Percentiles rank a stretch among this genome's conserved stretches.
Conservation (phyloP, 305 asterid species). For the Vinca major region DNA sequence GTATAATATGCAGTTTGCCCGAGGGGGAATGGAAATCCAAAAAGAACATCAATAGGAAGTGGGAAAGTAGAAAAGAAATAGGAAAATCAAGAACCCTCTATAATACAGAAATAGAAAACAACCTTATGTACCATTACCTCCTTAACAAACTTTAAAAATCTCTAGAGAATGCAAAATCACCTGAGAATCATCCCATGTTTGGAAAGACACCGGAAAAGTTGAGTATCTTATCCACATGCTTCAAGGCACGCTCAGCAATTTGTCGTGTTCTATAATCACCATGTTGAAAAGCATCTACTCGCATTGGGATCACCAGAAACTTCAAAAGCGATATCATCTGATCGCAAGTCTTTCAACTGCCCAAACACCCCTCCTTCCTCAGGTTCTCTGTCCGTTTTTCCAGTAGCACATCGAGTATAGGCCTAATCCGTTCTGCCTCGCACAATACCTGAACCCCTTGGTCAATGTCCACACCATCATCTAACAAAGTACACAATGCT, state of each 20-base stretch:
- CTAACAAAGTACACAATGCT: conserved; percentile 70
- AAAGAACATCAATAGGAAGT: not conserved
- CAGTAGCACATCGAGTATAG: conserved; percentile 61
- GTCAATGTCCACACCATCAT: conserved; percentile 68
- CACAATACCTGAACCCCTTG: conserved; percentile 62
- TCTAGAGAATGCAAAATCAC: not conserved
- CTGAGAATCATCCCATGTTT: conserved; percentile 25
- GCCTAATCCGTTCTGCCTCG: conserved; percentile 62
- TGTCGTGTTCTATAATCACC: conserved; percentile 79
- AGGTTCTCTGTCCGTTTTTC: conserved; percentile 73
- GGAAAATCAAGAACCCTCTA: conserved; percentile 19
- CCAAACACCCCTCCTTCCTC: conserved; percentile 73
- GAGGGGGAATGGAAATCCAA: conserved; percentile 3
- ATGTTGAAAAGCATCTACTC: conserved; percentile 44
- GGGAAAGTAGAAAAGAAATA: not conserved
- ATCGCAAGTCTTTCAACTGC: conserved; percentile 77
- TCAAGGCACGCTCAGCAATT: conserved; percentile 83
- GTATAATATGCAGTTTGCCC: conserved; percentile 2
- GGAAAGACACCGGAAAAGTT: conserved; percentile 83
- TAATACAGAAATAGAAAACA: conserved; percentile 10
- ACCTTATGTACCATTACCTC: conserved; percentile 30
- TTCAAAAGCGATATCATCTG: conserved; percentile 51
- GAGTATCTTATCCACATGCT: conserved; percentile 71
- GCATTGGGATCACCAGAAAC: conserved; percentile 69
- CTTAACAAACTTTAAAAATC: not conserved